A percentile compares a stretch with the other conserved stretches of the same genome.
Conservation (phyloP, 176 grass and related monocot species). For the Cenchrus americanus region DNA sequence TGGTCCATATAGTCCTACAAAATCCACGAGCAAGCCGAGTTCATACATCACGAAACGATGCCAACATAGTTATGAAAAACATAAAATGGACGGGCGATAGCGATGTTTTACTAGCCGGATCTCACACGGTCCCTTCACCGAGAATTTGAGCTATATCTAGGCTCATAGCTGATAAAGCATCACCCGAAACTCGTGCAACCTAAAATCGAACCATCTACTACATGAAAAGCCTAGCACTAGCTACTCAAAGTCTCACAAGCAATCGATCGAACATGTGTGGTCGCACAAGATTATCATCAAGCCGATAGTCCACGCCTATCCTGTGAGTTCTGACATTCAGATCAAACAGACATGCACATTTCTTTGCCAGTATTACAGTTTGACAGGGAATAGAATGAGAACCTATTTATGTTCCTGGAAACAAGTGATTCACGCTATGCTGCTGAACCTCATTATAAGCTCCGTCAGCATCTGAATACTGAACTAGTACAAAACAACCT, state of each 20-base stretch:
- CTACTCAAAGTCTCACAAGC: constrained; percentile 7
- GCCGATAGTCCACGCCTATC: not conserved
- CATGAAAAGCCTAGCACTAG: not conserved
- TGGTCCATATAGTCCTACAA: constrained; percentile 28
- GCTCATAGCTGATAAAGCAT: no score
- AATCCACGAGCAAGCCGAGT: constrained; percentile 21
- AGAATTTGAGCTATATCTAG: not conserved
- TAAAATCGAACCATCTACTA: not conserved
- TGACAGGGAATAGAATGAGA: not conserved
- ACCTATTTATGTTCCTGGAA: constrained; percentile 8
- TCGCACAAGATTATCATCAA: not conserved
- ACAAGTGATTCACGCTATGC: constrained; percentile 21
- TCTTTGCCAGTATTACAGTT: not conserved
- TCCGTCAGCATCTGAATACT: no score
- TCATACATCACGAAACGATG: constrained; percentile 3
- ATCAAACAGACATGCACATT: not conserved
- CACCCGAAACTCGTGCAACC: constrained; percentile 2
- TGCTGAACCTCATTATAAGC: constrained; percentile 30
- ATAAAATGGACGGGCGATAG: constrained; percentile 6
- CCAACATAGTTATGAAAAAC: constrained; percentile 1
- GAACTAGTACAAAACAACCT: no score
- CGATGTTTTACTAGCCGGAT: constrained; percentile 12
- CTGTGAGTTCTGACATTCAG: not conserved
- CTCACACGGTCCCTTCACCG: constrained; percentile 19
- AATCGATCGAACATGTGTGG: constrained; percentile 20